These are phyloP conservation scores for Xylaria longipes DNA, from an alignment of 495 filamentous ascomycete genomes.

Conservation along the genomic window DNA sequence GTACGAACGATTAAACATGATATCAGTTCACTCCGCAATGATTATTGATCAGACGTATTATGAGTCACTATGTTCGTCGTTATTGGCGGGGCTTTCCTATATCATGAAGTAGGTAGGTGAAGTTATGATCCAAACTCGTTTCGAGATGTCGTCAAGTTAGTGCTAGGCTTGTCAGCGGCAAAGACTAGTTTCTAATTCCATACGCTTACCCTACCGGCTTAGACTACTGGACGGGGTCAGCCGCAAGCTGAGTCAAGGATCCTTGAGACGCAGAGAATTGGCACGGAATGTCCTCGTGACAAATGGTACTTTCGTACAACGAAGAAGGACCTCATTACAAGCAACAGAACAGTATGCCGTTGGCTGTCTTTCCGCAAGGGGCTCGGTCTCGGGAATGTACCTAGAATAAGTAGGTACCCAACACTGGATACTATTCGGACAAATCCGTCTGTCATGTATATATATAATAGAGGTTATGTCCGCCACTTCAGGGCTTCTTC, in stretches of 20 bases:
- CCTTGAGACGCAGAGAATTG: not conserved
- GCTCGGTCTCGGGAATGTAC: conserved; percentile 1
- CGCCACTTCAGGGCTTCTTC: not conserved
- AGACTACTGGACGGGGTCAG: conserved; percentile 15
- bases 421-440: not conserved
- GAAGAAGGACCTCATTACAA: not conserved
- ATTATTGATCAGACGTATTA: not conserved
- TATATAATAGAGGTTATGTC: conserved; percentile 7
- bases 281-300: conserved; percentile 8
- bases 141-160: conserved; percentile 12
- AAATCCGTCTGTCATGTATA: not conserved
- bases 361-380: conserved; percentile 1
- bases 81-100: not conserved
- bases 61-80: not conserved
- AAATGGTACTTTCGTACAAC: conserved; percentile 16
- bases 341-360: not conserved
- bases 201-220: conserved; percentile 20
- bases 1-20: not conserved
- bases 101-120: not conserved
- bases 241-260: conserved; percentile 23
- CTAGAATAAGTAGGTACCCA: conserved; percentile 19
- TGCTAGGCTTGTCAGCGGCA: conserved; percentile 5
- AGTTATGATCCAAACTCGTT: not conserved
- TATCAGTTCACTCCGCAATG: not conserved
- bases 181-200: not conserved